Evolutionary conservation across 1,139 yeast genomes (phyloP), one percentile per base, ranked within the genome.

Genomic region (Yamadazyma spencermartinsiae): DNA sequence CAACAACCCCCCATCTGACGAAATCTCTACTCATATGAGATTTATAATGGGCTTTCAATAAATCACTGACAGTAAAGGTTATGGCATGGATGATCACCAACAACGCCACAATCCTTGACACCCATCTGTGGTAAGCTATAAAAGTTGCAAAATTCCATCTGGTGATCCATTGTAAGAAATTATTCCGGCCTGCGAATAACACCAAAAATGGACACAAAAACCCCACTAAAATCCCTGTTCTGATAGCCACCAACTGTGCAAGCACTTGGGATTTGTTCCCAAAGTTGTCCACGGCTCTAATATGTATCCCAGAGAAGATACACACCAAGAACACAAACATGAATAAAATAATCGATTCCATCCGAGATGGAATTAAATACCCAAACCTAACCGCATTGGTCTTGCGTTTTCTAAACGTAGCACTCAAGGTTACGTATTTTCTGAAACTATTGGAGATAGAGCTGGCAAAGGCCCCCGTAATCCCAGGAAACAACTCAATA

Each of bases 1-100:
- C 61, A 8, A 62, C 56, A 2, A 64, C 63, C 36, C 92, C 94
- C 66, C 78, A 76, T 43, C 60, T 60, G 46, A 62, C 64, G 53
- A 65, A 74, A 3, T 46, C 54, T 13, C 52, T 43, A 2, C 47
- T 48, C 44, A 67, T 56, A 52, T 78, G 50, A 10, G 28, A 30
- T 4, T 33, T 26, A 37, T 55, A 60, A 2, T 32, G n/a, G 6
- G 54, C 57, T 19, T 53, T 43, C 4, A 20, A 24, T 11, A 25
- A 32, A 42, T 49, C 55, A 14, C 41, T 37, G 26, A 52, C 34
- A 7, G 58, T 47, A 39, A 56, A 61, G 14, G 56, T 45, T 14
- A 54, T 45, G 7, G 58, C 57, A 34, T 63, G 68, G 11, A 57
- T 46, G 12, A 58, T 41, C 3, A 61, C 52, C 23, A 60, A 45